phyloP scores from a whole-genome alignment of 345 rosid species.

The Cardamine resedifolia region DNA sequence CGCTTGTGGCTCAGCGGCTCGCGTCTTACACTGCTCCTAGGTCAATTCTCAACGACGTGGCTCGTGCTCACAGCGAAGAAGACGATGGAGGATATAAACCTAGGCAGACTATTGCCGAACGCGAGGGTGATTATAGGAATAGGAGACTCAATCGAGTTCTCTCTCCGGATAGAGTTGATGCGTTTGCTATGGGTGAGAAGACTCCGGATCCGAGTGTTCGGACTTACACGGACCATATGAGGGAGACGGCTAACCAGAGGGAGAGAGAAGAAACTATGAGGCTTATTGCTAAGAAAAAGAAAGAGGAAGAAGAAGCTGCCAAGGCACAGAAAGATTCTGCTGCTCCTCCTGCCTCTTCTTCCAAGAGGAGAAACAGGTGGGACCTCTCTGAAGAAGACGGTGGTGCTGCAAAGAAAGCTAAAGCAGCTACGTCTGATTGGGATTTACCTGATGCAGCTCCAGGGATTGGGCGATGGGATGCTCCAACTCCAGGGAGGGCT shows the following conservation, averaged over 20 bases:
- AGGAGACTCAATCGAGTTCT: conserved; percentile 77
- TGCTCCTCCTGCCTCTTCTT: conserved; percentile 39
- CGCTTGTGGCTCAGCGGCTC: conserved; percentile 71
- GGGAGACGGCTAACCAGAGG: conserved; percentile 68
- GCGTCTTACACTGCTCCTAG: conserved; percentile 94
- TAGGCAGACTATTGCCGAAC: conserved; percentile 72
- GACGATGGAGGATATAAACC: conserved; percentile 63
- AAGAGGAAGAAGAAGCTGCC: conserved; percentile 77
- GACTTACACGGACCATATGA: conserved; percentile 82
- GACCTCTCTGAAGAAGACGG: conserved; percentile 77
- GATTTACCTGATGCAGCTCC: conserved; percentile 85
- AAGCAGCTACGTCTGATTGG: conserved; percentile 79
- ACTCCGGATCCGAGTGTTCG: conserved; percentile 83
- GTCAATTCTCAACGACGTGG: conserved; percentile 70
- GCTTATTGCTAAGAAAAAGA: conserved; percentile 61
- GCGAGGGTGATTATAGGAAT: conserved; percentile 90
- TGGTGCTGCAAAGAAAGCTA: conserved; percentile 56
- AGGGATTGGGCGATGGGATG: conserved; percentile 92
- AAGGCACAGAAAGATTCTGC: conserved; percentile 46
- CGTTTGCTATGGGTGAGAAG: conserved; percentile 88
- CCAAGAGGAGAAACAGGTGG: conserved; percentile 95
- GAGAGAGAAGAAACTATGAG: conserved; percentile 61
- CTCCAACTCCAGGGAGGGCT: conserved; percentile 80
- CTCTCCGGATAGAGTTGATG: conserved; percentile 94
- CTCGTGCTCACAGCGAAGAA: conserved; percentile 60